Conservation (phyloP, 2,329 filamentous ascomycete genomes). For the Claviceps africana region DNA sequence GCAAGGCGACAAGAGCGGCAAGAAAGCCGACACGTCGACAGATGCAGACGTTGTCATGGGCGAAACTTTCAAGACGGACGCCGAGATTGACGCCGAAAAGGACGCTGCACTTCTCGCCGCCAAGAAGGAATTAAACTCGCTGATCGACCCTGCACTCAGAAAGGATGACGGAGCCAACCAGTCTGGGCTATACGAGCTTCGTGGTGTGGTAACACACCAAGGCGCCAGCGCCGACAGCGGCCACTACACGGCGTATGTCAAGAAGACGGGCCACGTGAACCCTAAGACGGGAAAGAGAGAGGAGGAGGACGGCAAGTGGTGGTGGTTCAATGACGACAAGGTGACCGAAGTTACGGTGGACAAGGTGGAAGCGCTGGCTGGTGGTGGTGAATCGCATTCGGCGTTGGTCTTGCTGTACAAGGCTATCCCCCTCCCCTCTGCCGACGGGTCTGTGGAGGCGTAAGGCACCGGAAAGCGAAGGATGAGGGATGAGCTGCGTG, state of each 20-base stretch:
- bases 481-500: neutral
- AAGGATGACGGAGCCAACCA: slow-evolving; percentile 77
- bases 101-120: slow-evolving; percentile 58
- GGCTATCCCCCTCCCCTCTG: slow-evolving; percentile 53
- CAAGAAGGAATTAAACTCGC: slow-evolving; percentile 74
- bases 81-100: slow-evolving; percentile 78
- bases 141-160: slow-evolving; percentile 62
- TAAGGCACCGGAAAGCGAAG: neutral
- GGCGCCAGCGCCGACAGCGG: slow-evolving; percentile 93
- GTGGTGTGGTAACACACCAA: slow-evolving; percentile 90
- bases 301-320: slow-evolving; percentile 89
- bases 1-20: slow-evolving; percentile 27
- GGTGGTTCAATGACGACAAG: slow-evolving; percentile 99
- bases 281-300: slow-evolving; percentile 61
- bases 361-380: slow-evolving; percentile 79
- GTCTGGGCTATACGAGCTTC: slow-evolving; percentile 87
- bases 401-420: slow-evolving; percentile 69
- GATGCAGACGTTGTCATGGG: slow-evolving; percentile 64
- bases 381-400: slow-evolving; percentile 78
- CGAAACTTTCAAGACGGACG: slow-evolving; percentile 80
- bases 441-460: slow-evolving; percentile 30
- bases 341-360: slow-evolving; percentile 83
- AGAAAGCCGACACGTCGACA: slow-evolving; percentile 17
- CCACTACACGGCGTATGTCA: slow-evolving; percentile 95
- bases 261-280: slow-evolving; percentile 67